A percentile compares a stretch with the other conserved stretches of the same genome.
Conservation (phyloP, 352 stramenopile species). For the Phytophthora constricta region DNA sequence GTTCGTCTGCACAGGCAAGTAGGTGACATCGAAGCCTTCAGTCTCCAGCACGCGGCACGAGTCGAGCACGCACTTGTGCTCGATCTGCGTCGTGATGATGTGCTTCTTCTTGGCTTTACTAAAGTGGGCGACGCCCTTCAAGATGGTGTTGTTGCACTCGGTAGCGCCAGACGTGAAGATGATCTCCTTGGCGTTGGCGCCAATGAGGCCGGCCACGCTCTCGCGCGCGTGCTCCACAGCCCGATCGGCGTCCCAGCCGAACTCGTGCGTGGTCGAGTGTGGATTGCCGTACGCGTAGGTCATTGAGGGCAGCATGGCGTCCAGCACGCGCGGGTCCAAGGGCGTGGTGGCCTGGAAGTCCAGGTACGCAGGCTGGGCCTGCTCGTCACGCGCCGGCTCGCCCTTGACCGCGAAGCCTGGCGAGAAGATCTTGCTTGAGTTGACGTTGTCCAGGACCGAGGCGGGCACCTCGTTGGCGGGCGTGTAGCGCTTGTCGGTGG, state of each 20-base stretch:
- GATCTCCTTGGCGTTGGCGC: conserved; percentile 97
- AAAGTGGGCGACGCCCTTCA: conserved; percentile 98
- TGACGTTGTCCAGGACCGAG: conserved; percentile 84
- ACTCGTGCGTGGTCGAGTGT: conserved; percentile 98
- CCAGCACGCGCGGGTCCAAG: conserved; percentile 98
- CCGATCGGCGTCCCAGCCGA: conserved; percentile 98
- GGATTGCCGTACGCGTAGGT: conserved; percentile 97
- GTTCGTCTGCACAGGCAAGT: conserved; percentile 93
- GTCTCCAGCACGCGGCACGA: conserved; percentile 96
- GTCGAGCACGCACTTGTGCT: conserved; percentile 99
- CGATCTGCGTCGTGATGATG: conserved; percentile 98
- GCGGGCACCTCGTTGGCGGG: conserved; percentile 84
- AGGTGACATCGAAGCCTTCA: conserved; percentile 99
- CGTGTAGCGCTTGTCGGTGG: conserved; percentile 84
- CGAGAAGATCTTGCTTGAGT: conserved; percentile 84
- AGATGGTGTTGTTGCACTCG: conserved; percentile 99
- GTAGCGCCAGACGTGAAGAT: conserved; percentile 99
- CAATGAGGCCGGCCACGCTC: conserved; percentile 94
- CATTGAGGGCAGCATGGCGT: conserved; percentile 99
- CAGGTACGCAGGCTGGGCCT: conserved; percentile 92
- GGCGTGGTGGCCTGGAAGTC: conserved; percentile 98
- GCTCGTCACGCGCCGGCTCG: conserved; percentile 53
- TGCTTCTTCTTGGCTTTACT: conserved; percentile 97
- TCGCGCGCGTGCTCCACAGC: conserved; percentile 92
- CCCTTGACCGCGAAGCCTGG: conserved; percentile 81